Conservation (phyloP, 108 stramenopile species). For the Cyclotella kingstonii region DNA sequence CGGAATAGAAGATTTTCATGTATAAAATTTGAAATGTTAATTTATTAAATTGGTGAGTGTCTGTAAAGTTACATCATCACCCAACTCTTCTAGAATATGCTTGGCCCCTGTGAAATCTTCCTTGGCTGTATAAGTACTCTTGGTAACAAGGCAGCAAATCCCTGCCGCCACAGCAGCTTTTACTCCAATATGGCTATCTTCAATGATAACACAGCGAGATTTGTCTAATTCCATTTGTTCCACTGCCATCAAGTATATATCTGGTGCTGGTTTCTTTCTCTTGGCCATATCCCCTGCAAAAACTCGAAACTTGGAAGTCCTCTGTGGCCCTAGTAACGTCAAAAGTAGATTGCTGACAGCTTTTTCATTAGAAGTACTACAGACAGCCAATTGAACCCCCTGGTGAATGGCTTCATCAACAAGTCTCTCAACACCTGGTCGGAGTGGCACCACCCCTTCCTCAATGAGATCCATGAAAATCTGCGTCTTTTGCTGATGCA, state of each 20-base stretch:
- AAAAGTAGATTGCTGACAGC: constrained; percentile 84
- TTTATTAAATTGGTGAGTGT: constrained; percentile 54
- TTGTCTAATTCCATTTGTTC: constrained; percentile 85
- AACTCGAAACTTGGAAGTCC: constrained; percentile 69
- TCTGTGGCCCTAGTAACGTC: constrained; percentile 84
- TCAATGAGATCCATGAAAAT: constrained; percentile 88
- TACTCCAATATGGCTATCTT: constrained; percentile 91
- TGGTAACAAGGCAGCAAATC: constrained; percentile 81
- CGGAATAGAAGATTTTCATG: too few relatives aligned
- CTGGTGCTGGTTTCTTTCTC: constrained; percentile 91
- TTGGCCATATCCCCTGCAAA: constrained; percentile 94
- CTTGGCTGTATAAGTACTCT: constrained; percentile 74
- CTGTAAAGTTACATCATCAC: constrained; percentile 71
- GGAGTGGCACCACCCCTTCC: constrained; percentile 74
- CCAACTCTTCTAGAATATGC: constrained; percentile 80
- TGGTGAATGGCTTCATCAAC: constrained; percentile 82
- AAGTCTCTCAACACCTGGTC: constrained; percentile 83
- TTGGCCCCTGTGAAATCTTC: constrained; percentile 91
- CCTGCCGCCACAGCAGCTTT: constrained; percentile 87
- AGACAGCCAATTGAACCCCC: constrained; percentile 79
- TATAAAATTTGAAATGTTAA: too few relatives aligned
- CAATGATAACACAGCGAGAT: constrained; percentile 81
- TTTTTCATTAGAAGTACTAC: constrained; percentile 89
- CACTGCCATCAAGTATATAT: constrained; percentile 91
- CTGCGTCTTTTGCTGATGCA: constrained; percentile 91